Evolutionary conservation across 2,329 filamentous ascomycete species (phyloP).

Genomic region (Cladosporium sp.): DNA sequence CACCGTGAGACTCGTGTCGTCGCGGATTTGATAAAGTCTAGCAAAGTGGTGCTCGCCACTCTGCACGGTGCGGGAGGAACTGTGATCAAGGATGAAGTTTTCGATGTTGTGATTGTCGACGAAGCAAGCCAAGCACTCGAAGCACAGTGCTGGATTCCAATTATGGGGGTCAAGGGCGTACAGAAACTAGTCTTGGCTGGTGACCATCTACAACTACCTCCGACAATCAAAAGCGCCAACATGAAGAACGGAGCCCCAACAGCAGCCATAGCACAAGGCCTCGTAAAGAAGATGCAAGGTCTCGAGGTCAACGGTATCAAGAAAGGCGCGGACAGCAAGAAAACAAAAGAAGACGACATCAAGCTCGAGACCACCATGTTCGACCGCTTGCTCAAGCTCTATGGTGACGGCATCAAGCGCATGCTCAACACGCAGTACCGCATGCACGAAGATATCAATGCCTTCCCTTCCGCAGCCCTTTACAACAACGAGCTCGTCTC

Average conservation of each 20-base stretch:
- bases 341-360: conserved; percentile 37
- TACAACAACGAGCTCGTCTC: conserved; percentile 82
- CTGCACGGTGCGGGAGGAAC: conserved; percentile 87
- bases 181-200: conserved; percentile 87
- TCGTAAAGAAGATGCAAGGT: conserved; percentile 16
- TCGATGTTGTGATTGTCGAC: conserved; percentile 94
- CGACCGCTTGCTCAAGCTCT: conserved; percentile 77
- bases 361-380: conserved; percentile 85
- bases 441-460: conserved; percentile 96
- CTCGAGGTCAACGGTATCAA: conserved; percentile 29
- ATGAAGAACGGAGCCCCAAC: conserved; percentile 3
- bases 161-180: conserved; percentile 64
- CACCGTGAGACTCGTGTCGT: conserved; percentile 83
- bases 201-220: conserved; percentile 90
- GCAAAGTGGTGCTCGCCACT: conserved; percentile 87
- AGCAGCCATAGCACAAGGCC: conserved; percentile 10
- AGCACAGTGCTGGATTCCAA: conserved; percentile 93
- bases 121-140: conserved; percentile 95
- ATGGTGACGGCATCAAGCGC: conserved; percentile 80
- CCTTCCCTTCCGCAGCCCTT: conserved; percentile 83
- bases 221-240: conserved; percentile 71
- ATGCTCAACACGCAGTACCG: conserved; percentile 98
- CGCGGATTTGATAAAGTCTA: conserved; percentile 68
- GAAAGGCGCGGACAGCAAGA: conserved; percentile 46
- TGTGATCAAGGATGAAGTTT: conserved; percentile 75